phyloP scores from a whole-genome alignment of 305 asterid genomes.

The Petunia hybrid region DNA sequence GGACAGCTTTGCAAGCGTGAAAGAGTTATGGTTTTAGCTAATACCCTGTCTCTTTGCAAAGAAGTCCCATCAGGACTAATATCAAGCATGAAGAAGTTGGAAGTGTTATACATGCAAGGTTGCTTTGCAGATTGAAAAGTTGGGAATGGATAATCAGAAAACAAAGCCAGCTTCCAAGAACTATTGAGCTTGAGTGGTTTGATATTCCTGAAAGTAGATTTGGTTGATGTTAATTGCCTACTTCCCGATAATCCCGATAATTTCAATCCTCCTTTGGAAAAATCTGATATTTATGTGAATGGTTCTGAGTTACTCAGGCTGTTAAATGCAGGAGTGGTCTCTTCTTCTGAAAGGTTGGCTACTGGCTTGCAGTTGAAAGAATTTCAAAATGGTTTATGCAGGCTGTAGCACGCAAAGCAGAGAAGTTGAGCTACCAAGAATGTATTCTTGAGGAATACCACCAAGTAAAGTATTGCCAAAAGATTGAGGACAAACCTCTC shows the following conservation, averaged over 20 bases:
- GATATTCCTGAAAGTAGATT: neutral
- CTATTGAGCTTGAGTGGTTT: neutral
- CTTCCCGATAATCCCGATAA: neutral
- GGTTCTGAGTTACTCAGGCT: neutral
- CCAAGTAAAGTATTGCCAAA: neutral
- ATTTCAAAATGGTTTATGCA: conserved; percentile 11
- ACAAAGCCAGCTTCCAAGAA: neutral
- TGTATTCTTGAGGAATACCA: neutral
- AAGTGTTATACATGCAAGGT: conserved; percentile 20
- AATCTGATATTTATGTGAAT: neutral
- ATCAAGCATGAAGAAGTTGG: conserved; percentile 17
- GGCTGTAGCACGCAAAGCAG: neutral
- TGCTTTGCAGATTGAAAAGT: conserved; percentile 9
- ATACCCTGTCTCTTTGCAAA: neutral
- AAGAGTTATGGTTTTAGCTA: neutral
- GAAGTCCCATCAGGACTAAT: neutral
- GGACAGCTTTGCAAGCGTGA: neutral
- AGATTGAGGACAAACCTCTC: conserved; percentile 12
- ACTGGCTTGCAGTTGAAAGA: neutral
- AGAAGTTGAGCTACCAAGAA: conserved; percentile 1
- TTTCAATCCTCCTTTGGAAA: neutral
- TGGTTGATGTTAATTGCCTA: neutral
- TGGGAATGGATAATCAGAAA: neutral
- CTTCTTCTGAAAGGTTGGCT: neutral
- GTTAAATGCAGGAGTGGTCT: neutral